Conservation (phyloP, 495 filamentous ascomycete species). For the Aspergillus steynii region DNA sequence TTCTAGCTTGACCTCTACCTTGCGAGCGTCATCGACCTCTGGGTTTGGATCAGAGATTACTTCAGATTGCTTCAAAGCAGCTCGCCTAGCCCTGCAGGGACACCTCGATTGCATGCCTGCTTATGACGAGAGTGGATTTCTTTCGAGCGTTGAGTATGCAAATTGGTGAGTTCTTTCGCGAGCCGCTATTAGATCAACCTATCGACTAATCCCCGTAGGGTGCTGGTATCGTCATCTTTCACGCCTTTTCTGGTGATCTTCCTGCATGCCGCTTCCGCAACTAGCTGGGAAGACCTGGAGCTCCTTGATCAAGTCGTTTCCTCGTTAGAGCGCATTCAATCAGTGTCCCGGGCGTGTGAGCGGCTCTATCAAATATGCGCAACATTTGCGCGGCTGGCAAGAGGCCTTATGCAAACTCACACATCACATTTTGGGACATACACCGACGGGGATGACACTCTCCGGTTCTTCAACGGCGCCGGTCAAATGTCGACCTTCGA, state of each 20-base stretch:
- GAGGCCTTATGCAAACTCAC: not conserved
- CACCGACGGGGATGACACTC: not conserved
- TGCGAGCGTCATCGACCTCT: not conserved
- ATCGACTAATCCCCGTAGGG: not conserved
- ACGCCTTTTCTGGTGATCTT: not conserved
- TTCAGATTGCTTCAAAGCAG: not conserved
- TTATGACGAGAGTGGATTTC: not conserved
- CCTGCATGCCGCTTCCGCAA: not conserved
- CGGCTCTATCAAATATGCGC: not conserved
- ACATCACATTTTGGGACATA: not conserved
- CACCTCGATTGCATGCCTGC: not conserved
- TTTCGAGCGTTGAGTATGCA: not conserved
- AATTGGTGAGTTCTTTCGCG: not conserved
- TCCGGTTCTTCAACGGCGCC: not conserved
- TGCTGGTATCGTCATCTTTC: not conserved
- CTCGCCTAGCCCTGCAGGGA: not conserved
- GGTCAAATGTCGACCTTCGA: not conserved
- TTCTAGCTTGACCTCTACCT: not conserved
- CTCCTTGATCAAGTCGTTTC: not conserved
- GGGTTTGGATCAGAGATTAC: not conserved
- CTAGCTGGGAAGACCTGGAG: not conserved
- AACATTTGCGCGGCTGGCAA: not conserved
- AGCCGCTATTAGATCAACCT: not conserved
- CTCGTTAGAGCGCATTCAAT: not conserved
- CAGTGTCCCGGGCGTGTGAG: not conserved